Evolutionary conservation across 2,329 filamentous ascomycete genomes (phyloP), one percentile per base, ranked within the genome.

Genomic region (Epichloe typhina): DNA sequence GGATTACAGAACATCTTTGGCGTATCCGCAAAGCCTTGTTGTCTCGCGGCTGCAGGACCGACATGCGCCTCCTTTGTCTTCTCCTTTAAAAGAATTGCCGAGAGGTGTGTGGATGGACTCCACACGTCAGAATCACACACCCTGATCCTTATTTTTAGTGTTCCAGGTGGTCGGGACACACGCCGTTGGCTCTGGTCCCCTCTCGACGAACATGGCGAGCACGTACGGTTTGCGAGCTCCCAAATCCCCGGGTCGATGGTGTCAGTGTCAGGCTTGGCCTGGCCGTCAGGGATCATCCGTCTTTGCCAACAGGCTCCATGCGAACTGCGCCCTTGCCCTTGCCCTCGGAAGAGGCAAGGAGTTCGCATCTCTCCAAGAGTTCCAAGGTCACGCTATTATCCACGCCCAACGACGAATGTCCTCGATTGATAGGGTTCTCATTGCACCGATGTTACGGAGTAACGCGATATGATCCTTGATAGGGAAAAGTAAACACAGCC

Each of bases 31-130:
- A 19, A 38, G 47, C 31, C 33, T 26, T 37, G 47, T 49, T 49
- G 47, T 49, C 47, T 39, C 40, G n/a, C 31, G 40, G 47, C 40
- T 44, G 40, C 39, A 49, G 47, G 40, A 31, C n/a, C 17, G 35
- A 37, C 31, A 31, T 23, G 23, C 40, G 23, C 19, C 23, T 26
- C 17, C 31, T 11, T 44, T 43, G 47, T 23, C 44, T 26, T 26
- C 31, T 49, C 40, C 9, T 44, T 15, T 11, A 4, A 17, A 44
- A 23, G 33, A 26, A 1, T 11, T 13, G 42, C 23, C 42, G 42
- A 44, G 23, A 21, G 12, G 12, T 13, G 21, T 44, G 26, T 1
- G 23, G 42, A 31, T 11, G 26, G 26, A 31, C 26, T 1, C 26
- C 3, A 9, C 26, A 31, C 26, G 8, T 31, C 26, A 31, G 1